Base-by-base conservation (phyloP, 495 filamentous ascomycete species). In the Lepraria neglecta region DNA sequence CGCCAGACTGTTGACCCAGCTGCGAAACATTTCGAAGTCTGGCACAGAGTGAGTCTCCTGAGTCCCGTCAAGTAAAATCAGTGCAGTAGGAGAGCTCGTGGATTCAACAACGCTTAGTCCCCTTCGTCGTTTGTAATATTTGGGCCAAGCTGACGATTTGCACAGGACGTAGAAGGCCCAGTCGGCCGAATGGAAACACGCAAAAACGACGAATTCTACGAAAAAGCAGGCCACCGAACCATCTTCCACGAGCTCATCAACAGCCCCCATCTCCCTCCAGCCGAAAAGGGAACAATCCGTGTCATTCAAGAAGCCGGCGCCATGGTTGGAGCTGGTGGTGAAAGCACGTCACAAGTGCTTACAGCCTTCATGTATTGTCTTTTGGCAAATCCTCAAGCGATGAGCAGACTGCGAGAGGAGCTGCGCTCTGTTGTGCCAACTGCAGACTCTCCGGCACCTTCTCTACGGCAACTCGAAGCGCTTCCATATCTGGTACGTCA, bases 401-500 rank as follows among this genome's bases (percentile, higher is more conserved):
- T 53, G 12, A 46, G 48, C 24, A 45, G 56, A 14, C 53, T 77
- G 24, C 69, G 70, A 10, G 59, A 53, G 0, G 74, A 77, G 58
- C 58, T 77, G 57, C 67, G 71, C 43, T 52, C 35, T 35, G 65
- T 75, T 1, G 63, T 77, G 44, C 70, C 70, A 17, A 69, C 64
- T 10, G 65, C 71, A 9, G 48, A 43, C 0, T 70, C 64, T 10
- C 62, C 66, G 24, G 69, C 70, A 5, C 61, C 61, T 17, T 61
- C 74, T n/a, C 75, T 72, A 71, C 58, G 61, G 21, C 68, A 77
- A 43, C 68, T 85, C 33, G 80, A 85, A 61, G 58, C 72, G 27
- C 69, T 84, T 28, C 80, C 82, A 0, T 82, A 82, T 63, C 62
- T 85, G 56, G 61, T 64, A 58, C 6, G 61, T 59, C 15, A 6